phyloP scores from a whole-genome alignment of 495 filamentous ascomycete genomes.

The Oidiodendron maius region DNA sequence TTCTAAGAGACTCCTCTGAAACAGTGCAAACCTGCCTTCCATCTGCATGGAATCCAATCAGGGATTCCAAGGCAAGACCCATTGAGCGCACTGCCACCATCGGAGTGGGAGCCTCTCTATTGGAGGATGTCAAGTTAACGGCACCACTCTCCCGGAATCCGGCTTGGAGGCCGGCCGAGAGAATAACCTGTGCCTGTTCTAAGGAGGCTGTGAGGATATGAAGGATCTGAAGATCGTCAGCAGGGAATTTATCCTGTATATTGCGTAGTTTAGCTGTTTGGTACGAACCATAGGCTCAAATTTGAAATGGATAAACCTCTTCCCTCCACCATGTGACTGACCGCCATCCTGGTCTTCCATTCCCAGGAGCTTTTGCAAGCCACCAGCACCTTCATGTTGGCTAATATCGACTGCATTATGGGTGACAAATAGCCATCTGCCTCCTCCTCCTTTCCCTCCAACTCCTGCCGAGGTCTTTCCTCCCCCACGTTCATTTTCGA shows the following conservation, averaged over 20 bases:
- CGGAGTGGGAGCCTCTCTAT: constrained; percentile 34
- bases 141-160: constrained; percentile 90
- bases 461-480: constrained; percentile 33
- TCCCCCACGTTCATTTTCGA: background rate
- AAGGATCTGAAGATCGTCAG: constrained; percentile 57
- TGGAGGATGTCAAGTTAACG: constrained; percentile 32
- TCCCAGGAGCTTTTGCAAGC: background rate
- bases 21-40: constrained; percentile 27
- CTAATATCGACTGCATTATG: constrained; percentile 58
- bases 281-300: constrained; percentile 84
- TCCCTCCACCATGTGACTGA: constrained; percentile 14
- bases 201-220: constrained; percentile 74
- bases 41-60: constrained; percentile 53
- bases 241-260: background rate
- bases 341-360: background rate
- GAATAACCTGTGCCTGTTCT: constrained; percentile 61
- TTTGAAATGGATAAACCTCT: constrained; percentile 75
- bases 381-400: constrained; percentile 6
- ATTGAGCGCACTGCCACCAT: constrained; percentile 80
- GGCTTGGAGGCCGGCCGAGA: constrained; percentile 67
- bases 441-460: constrained; percentile 77
- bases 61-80: constrained; percentile 70
- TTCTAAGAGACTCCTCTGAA: constrained; percentile 39
- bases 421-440: constrained; percentile 80
- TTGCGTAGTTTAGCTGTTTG: background rate